Conservation (phyloP, 768 basidiomycete genomes). For the Lactarius evosmus region DNA sequence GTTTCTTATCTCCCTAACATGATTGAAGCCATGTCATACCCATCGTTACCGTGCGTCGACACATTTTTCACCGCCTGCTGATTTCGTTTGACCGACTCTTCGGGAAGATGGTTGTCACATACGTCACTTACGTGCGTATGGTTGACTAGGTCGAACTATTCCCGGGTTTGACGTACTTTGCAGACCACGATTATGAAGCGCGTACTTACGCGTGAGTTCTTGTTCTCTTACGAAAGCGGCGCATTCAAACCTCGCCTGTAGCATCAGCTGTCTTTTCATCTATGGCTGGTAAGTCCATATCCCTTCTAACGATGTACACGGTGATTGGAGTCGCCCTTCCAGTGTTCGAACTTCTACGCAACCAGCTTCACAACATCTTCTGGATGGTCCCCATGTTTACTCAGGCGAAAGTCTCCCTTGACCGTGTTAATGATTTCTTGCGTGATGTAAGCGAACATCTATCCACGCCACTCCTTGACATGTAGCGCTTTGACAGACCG, state of each 20-base stretch:
- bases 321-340: neutral
- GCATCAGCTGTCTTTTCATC: conserved; percentile 35
- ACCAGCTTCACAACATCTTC: conserved; percentile 32
- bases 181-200: conserved; percentile 36
- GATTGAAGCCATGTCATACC: conserved; percentile 38
- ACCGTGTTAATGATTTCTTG: conserved; percentile 42
- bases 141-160: neutral
- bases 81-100: neutral
- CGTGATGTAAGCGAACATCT: conserved; percentile 27
- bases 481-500: conserved; percentile 32
- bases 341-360: conserved; percentile 43
- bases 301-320: neutral
- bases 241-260: neutral
- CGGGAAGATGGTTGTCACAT: conserved; percentile 36
- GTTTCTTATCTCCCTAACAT: neutral
- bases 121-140: conserved; percentile 34
- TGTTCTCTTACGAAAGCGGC: neutral
- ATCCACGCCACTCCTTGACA: neutral
- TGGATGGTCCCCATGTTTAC: conserved; percentile 30
- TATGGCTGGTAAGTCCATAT: conserved; percentile 25
- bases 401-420: conserved; percentile 39
- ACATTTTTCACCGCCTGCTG: neutral
- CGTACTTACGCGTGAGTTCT: conserved; percentile 32
- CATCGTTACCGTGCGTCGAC: conserved; percentile 34
- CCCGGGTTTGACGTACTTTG: neutral